Base-by-base conservation (phyloP, 2,329 filamentous ascomycete genomes). In the Myriosclerotinia duriaeana region DNA sequence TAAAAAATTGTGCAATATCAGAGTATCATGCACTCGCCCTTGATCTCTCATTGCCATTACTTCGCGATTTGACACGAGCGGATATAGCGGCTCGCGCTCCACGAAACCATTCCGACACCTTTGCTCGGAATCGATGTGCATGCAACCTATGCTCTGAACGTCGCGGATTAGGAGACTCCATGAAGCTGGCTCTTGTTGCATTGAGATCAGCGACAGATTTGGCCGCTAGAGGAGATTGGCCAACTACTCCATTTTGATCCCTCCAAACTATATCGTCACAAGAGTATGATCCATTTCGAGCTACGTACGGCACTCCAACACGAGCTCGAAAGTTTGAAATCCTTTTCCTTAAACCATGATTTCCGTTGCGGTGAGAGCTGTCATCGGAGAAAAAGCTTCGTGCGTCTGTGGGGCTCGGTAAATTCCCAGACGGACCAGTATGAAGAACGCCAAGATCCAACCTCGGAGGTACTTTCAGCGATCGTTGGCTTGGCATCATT, bases 381-480 rank as follows among this genome's bases (percentile, higher is more conserved):
- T 78, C 74, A 66, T 78, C 76, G 2, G 78, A 79, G 60, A 78
- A 78, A 56, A 77, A 78, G 64, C 77, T 78, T 56, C 68, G 72
- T 34, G 71, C 74, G 67, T 76, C 76, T 11, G 68, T 52, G 14
- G 70, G 66, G 52, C 69, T 71, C 36, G 71, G 46, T 53, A 70
- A 69, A 56, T 69, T 68, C n/a, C 60, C 40, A 52, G 69, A 60
- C 63, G 66, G 50, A 42, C 64, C 68, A 53, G 61, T 58, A 34
- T 46, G 62, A 44, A 58, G 54, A 22, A 34, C 44, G 58, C 50
- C 30, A 58, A 63, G 50, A 59, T 67, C 55, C 50, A 60, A 58
- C n/a, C 40, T 64, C 11, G 67, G 65, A 36, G 71, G 64, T 22
- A 61, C 59, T 60, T 38, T 66, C 22, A 34, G 42, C 44, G 53